Evolutionary conservation across 129 eudicot genomes (phyloP).

Genomic region (Pseudognaphalium luteoalbum): DNA sequence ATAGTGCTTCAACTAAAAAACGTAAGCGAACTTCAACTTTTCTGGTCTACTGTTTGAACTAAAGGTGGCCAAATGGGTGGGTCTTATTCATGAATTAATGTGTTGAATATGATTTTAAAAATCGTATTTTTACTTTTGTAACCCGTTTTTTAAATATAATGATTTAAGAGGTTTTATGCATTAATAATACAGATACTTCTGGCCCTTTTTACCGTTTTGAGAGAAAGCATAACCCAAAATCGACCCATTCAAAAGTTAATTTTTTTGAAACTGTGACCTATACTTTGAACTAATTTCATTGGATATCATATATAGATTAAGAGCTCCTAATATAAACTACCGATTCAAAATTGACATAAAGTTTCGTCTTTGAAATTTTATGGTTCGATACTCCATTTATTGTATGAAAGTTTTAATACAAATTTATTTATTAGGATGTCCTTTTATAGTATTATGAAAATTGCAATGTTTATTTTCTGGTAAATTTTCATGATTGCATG

Average conservation of each 20-base stretch:
- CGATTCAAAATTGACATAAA: not conserved
- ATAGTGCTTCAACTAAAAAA: conserved; percentile 81
- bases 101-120: not conserved
- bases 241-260: not conserved
- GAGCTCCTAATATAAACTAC: not conserved
- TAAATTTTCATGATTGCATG: conserved; percentile 7
- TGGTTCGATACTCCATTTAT: not conserved
- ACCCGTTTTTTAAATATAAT: not conserved
- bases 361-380: not conserved
- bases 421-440: not conserved
- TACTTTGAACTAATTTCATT: not conserved
- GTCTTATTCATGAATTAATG: not conserved
- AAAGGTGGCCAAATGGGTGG: not conserved
- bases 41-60: conserved; percentile 2
- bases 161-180: not conserved
- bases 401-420: not conserved
- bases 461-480: not conserved
- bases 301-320: too few relatives aligned
- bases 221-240: not conserved
- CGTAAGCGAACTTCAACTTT: conserved; percentile 38
- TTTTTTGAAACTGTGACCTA: not conserved
- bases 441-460: not conserved
- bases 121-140: not conserved
- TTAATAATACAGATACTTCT: not conserved
- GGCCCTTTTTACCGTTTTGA: not conserved